Evolutionary conservation across 2,329 filamentous ascomycete genomes (phyloP), one percentile per base, ranked within the genome.

Genomic region (Bertia moriformis): DNA sequence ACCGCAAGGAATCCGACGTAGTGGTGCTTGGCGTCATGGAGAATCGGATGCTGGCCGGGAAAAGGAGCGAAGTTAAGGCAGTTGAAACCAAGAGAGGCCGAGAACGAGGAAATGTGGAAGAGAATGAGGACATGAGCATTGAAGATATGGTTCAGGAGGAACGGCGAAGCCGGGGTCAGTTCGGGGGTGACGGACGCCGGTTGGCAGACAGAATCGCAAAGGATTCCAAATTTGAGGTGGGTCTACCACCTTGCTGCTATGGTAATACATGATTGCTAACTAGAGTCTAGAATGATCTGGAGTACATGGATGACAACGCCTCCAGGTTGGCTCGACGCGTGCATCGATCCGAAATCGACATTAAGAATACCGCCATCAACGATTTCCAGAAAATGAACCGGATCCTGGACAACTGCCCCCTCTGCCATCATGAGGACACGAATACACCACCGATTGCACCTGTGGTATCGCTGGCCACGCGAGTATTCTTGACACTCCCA

Each of bases 81-180:
- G 66, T 95, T 4, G 74, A 80, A 18, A 93, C 76, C 42, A 91
- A 83, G 52, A 76, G 88, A 37, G 89, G 88, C 2, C 71, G 75
- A 4, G 88, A 94, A 57, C 77, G 88, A 40, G 91, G 89, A 1
- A 69, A 78, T 4, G 83, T 98, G 4, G 76, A 84, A 48, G 86
- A 91, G 46, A 96, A 96, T 52, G 83, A 93, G 39, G 87, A 96
- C 49, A 96, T 98, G 87, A 80, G 68, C 19, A 83, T 98, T 43
- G 87, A 93, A 40, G 91, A 98, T 57, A 98, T 98, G 91, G 77
- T 98, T 14, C 78, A 86, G 19, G 88, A 96, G 58, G 91, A 98
- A 59, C 77, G 85, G 24, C 80, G 89, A 40, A 95, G 85, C 3
- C 79, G 78, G 42, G 79, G 79, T 14, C 77, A 85, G 51, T 65